Evolutionary conservation across 805 yeast genomes (phyloP), one percentile per base, ranked within the genome.

Genomic region (Hanseniaspora mollemarum): DNA sequence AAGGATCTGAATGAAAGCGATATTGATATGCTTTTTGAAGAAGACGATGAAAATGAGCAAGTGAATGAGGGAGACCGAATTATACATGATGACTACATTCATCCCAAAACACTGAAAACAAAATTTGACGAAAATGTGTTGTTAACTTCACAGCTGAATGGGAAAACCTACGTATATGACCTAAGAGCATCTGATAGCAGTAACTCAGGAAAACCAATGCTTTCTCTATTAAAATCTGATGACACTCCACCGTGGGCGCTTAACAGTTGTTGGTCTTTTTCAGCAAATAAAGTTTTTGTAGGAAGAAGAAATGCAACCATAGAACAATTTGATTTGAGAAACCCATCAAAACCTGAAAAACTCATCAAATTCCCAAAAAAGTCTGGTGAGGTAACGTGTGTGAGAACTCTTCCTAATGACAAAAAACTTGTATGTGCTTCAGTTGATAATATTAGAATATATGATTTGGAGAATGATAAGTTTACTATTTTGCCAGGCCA

Each of bases 401-500:
- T 90, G 1, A 68, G 78, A 31, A 73, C 94, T 2, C 71, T 90
- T 75, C 95, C 95, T 1, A 87, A 87, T 60, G 78, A 77, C 45
- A 73, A 80, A 54, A 90, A 84, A 60, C 58, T 92, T 9, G 67
- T 92, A 15, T 87, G 95, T 63, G 97, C 94, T 0, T 88, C 95
- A 1, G 76, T 74, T 56, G 98, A 92, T 62, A 92, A 92, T 60
- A 80, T 92, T 33, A 72, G 98, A 58, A 67, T 92, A 26, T 92
- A 87, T 66, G 94, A 92, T 60, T 70, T 87, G 53, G 66, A 60
- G 35, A 48, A 53, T 59, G 43, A 51, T 1, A 57, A 61, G 25
- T 92, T 90, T 61, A 73, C 81, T 63, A 88, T 94, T 58, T 75
- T 92, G 10, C 96, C 98, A 0, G 97, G 98, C 0, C 97, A 92